phyloP scores from a whole-genome alignment of 2,329 filamentous ascomycete genomes.

The Aureobasidium subglaciale region DNA sequence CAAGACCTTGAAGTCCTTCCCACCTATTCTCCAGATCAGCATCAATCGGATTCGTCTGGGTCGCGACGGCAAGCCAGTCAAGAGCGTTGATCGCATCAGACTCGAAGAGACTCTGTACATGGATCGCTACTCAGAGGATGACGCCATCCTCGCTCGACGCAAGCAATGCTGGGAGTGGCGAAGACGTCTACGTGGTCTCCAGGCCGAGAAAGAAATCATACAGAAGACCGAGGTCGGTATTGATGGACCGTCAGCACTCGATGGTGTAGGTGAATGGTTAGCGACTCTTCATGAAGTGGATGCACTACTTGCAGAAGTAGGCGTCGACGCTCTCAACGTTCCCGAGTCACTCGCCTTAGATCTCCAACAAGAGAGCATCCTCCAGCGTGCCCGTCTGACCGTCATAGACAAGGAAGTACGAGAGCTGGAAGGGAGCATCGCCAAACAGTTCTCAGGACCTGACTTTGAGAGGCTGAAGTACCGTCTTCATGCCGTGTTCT shows the following conservation, averaged over 20 bases:
- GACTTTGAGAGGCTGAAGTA: slow-evolving; percentile 63
- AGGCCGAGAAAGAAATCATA: slow-evolving; percentile 26
- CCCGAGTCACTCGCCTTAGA: slow-evolving; percentile 34
- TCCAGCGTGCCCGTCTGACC: slow-evolving; percentile 42
- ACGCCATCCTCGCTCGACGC: slow-evolving; percentile 56
- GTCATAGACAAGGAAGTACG: slow-evolving; percentile 34
- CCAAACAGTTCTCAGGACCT: slow-evolving; percentile 56
- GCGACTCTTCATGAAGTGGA: slow-evolving; percentile 35
- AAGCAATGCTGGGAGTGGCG: slow-evolving; percentile 70
- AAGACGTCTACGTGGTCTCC: slow-evolving; percentile 43
- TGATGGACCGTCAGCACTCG: slow-evolving; percentile 24
- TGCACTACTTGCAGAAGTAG: slow-evolving; percentile 27
- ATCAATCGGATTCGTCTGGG: slow-evolving; percentile 77
- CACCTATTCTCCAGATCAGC: slow-evolving; percentile 81
- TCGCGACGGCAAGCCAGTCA: slow-evolving; percentile 49
- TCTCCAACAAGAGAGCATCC: slow-evolving; percentile 40
- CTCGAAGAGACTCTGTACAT: slow-evolving; percentile 79
- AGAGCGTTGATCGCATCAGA: slow-evolving; percentile 69
- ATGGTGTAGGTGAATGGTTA: slow-evolving; percentile 36
- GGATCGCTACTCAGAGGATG: slow-evolving; percentile 76
- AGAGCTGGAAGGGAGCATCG: slow-evolving; percentile 42
- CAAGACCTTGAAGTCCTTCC: slow-evolving; percentile 55
- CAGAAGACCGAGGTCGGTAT: slow-evolving; percentile 20
- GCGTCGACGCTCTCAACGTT: slow-evolving; percentile 36
- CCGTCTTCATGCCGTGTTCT: slow-evolving; percentile 83